phyloP scores from a whole-genome alignment of 768 basidiomycete genomes.

The Hemileccinum rubropunctum region DNA sequence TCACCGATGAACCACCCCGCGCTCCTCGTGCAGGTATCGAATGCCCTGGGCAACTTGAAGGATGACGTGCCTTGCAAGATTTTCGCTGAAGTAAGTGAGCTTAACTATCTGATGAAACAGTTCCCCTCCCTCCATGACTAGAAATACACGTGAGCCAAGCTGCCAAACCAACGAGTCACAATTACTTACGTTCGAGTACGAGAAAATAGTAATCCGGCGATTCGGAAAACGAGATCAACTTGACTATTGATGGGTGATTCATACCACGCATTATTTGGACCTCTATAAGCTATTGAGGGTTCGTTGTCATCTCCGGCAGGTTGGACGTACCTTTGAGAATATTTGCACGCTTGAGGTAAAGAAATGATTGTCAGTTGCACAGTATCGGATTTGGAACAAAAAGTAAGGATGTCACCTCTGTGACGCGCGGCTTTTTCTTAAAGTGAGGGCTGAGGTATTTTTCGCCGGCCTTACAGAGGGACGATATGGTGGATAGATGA shows the following conservation, averaged over 20 bases:
- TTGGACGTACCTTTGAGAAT: slow-evolving; percentile 78
- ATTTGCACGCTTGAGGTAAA: slow-evolving; percentile 75
- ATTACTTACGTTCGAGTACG: slow-evolving; percentile 76
- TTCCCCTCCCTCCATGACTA: slow-evolving; percentile 97
- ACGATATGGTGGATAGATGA: slow-evolving; percentile 16
- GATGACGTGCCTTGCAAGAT: slow-evolving; percentile 95
- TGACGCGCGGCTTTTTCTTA: slow-evolving; percentile 96
- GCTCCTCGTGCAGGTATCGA: slow-evolving; percentile 93
- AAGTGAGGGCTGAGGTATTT: slow-evolving; percentile 92
- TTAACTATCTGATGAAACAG: slow-evolving; percentile 99
- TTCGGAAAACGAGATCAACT: slow-evolving; percentile 89
- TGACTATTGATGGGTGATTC: slow-evolving; percentile 89
- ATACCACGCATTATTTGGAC: slow-evolving; percentile 99
- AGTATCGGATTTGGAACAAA: slow-evolving; percentile 17
- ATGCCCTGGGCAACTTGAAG: slow-evolving; percentile 94
- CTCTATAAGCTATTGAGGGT: slow-evolving; percentile 49
- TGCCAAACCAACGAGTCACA: background rate
- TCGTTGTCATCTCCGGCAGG: background rate
- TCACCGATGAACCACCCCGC: slow-evolving; percentile 92
- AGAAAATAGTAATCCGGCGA: slow-evolving; percentile 93
- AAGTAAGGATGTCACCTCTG: slow-evolving; percentile 69
- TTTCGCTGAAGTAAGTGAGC: slow-evolving; percentile 97
- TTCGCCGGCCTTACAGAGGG: slow-evolving; percentile 70
- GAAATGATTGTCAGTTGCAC: slow-evolving; percentile 17
- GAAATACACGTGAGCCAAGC: slow-evolving; percentile 9